Base-by-base conservation (phyloP, 805 yeast species). In the Starmerella bombicola region DNA sequence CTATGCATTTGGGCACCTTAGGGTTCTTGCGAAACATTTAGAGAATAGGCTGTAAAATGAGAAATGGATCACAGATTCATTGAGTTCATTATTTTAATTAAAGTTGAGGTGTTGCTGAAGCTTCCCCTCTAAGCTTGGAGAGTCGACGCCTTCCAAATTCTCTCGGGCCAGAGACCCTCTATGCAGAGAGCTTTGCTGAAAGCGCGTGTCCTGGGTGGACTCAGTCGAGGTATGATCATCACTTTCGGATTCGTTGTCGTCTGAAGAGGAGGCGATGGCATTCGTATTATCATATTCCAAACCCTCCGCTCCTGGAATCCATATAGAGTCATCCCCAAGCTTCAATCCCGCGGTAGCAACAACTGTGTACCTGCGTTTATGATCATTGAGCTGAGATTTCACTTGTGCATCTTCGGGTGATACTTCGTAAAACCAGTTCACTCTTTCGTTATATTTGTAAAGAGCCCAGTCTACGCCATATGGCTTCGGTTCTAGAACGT, bases 401-500 rank as follows among this genome's bases (percentile, higher is more conserved):
- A 52, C 52, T 31, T 45, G 45, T 4, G 54, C 53, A 12, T 50
- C 55, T 28, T 57, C 62, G 42, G 56, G 54, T 17, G 60, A 55
- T 13, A 84, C 78, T 53, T 80, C 74, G 40, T 65, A 70, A 62
- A 88, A 88, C 78, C 83, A 75, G 57, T 85, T 86, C 30, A 69
- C 61, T 2, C 61, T 62, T 51, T 86, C 95, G 53, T 82, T 80
- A 62, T 78, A 88, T 58, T 85, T 94, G 61, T 78, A 88, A 58
- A 86, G 67, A 12, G 80, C 72, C 84, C 94, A 88, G 46, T 84
- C 93, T 2, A 93, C 93, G 2, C 97, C 97, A 59, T 84, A 88
- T 0, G 97, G 96, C 58, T 82, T 83, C 37, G 88, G 85, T 55
- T 88, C 96, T 46, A 88, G 69, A 43, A 88, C 73, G 57, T 86